Conservation (phyloP, 169 alveolate species). For the Cryptosporidium parvum region DNA sequence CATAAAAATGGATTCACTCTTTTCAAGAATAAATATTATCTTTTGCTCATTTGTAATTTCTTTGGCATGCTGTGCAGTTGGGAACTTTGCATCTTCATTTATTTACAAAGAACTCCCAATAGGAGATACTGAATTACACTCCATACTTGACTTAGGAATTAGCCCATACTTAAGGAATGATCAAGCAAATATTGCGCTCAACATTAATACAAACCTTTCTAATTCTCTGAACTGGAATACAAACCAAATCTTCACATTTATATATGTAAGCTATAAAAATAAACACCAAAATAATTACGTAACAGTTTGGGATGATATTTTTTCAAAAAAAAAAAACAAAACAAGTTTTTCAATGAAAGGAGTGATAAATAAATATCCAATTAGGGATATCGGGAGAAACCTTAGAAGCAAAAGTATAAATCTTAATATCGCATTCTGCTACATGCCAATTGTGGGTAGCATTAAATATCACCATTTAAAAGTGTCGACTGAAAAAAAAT, state of each 20-base stretch:
- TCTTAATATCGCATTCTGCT: slow-evolving; percentile 62
- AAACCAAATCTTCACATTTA: slow-evolving; percentile 78
- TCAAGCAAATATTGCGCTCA: slow-evolving; percentile 78
- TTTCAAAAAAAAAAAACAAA: slow-evolving; percentile 11
- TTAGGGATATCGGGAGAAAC: slow-evolving; percentile 43
- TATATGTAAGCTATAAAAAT: slow-evolving; percentile 76
- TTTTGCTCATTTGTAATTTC: slow-evolving; percentile 76
- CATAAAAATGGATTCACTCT: slow-evolving; percentile 77
- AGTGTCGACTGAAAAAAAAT: not conserved
- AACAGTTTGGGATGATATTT: slow-evolving; percentile 77
- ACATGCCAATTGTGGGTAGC: slow-evolving; percentile 68
- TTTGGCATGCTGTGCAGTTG: slow-evolving; percentile 75
- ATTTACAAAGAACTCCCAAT: slow-evolving; percentile 45
- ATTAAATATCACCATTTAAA: slow-evolving; percentile 31
- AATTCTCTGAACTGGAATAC: slow-evolving; percentile 78
- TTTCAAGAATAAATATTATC: slow-evolving; percentile 78
- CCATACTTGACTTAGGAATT: slow-evolving; percentile 75
- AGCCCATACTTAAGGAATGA: slow-evolving; percentile 79
- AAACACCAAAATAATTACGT: slow-evolving; percentile 76
- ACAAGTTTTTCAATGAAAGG: slow-evolving; percentile 32
- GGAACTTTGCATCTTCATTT: slow-evolving; percentile 75
- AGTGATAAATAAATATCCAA: slow-evolving; percentile 58
- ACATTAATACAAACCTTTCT: slow-evolving; percentile 76
- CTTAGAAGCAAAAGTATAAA: slow-evolving; percentile 21
- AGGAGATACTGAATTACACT: slow-evolving; percentile 67